A percentile compares a stretch with the other conserved stretches of the same genome.
Evolutionary conservation across 1,284 basidiomycete genomes (phyloP).

Genomic region (Ceratobasidium sp.): DNA sequence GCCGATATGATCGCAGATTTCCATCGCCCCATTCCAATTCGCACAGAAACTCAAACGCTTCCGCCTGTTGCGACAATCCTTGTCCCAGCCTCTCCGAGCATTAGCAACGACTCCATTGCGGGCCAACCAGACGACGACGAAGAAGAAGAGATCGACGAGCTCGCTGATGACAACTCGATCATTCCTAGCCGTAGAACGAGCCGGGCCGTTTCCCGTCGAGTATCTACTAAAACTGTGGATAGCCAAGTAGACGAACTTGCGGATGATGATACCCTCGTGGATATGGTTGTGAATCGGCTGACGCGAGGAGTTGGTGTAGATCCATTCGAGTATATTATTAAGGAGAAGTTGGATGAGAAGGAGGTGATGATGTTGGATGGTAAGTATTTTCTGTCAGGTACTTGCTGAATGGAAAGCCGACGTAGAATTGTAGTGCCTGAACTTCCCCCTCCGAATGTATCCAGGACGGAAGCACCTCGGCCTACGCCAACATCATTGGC

Average conservation of each 20-base stretch:
- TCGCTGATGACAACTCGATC: constrained; percentile 19
- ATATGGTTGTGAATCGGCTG: constrained; percentile 6
- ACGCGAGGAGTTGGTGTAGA: background rate
- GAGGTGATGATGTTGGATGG: constrained; percentile 33
- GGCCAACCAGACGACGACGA: background rate
- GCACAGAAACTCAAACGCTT: background rate
- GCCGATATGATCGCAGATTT: background rate
- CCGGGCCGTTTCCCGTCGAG: background rate
- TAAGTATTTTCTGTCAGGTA: background rate
- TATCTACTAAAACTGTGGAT: background rate
- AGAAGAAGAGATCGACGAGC: constrained; percentile 31
- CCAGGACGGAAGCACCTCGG: background rate
- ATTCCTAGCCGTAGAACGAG: background rate
- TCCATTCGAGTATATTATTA: constrained; percentile 28
- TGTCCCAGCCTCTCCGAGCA: constrained; percentile 27
- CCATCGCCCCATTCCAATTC: constrained; percentile 14
- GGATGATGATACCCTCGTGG: constrained; percentile 20
- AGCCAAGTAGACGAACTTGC: constrained; percentile 24
- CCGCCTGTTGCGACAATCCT: constrained; percentile 35
- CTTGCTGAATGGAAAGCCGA: too few relatives aligned
- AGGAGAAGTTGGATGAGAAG: constrained; percentile 36
- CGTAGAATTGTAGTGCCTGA: constrained; percentile 1
- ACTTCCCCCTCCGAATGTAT: constrained; percentile 26
- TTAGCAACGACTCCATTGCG: constrained; percentile 25
- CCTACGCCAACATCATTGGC: background rate